Evolutionary conservation across 164 flowering plant genomes (phyloP).

Genomic region (Pachysandra terminalis): DNA sequence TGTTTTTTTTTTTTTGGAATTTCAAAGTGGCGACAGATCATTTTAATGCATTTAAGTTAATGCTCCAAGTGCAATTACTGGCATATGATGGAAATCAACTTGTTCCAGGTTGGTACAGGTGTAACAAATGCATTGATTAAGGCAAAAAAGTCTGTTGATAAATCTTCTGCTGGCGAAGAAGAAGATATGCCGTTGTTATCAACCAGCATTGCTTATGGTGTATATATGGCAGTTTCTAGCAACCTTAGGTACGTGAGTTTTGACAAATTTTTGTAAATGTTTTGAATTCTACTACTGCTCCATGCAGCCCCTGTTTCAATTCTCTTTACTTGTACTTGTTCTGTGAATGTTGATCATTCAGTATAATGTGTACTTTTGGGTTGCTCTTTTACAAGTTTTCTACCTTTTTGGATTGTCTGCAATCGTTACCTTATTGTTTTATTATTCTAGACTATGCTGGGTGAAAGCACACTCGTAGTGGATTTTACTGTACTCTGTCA

Average conservation of each 20-base stretch:
- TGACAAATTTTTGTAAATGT: neutral
- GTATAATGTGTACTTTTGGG: no score
- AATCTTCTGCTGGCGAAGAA: conserved; percentile 46
- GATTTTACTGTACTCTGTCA: no score
- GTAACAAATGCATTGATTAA: conserved; percentile 55
- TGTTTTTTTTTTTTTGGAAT: neutral
- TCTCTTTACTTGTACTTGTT: neutral
- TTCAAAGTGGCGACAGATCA: neutral
- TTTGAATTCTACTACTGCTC: no score
- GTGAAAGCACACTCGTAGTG: no score
- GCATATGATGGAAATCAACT: neutral
- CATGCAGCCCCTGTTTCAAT: neutral
- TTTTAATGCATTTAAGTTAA: neutral
- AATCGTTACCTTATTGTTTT: no score
- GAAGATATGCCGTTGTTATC: conserved; percentile 61
- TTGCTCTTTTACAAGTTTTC: no score
- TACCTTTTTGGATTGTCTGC: no score
- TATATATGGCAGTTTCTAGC: conserved; percentile 69
- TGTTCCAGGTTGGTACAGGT: conserved; percentile 53
- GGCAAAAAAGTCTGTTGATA: conserved; percentile 49
- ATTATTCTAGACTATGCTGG: no score
- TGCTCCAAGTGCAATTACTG: neutral
- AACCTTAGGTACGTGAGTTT: conserved; percentile 51
- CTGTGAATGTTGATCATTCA: no score
- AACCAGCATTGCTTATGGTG: conserved; percentile 64